A percentile compares a stretch with the other conserved stretches of the same genome.
phyloP scores from a whole-genome alignment of 2,329 filamentous ascomycete genomes.

The Trichoderma semiorbis region DNA sequence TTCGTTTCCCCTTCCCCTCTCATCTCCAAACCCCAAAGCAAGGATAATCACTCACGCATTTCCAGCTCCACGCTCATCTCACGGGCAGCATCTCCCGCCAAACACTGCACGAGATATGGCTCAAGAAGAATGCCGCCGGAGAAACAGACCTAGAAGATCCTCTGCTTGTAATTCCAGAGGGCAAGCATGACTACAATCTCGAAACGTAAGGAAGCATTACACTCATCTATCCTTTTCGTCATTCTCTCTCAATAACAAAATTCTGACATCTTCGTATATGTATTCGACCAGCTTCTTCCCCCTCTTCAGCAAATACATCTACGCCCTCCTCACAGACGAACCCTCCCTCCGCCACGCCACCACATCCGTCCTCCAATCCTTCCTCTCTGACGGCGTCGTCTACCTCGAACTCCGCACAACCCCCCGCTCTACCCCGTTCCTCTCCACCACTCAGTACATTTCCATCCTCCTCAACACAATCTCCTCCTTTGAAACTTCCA shows the following conservation, averaged over 20 bases:
- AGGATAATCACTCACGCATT: not conserved
- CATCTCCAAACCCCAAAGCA: not conserved
- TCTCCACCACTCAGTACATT: constrained; percentile 64
- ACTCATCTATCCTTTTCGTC: not conserved
- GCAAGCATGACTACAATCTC: constrained; percentile 69
- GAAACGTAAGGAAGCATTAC: constrained; percentile 48
- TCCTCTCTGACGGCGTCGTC: constrained; percentile 66
- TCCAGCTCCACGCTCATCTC: constrained; percentile 74
- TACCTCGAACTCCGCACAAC: constrained; percentile 82
- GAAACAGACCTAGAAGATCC: constrained; percentile 63
- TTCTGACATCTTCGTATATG: not conserved
- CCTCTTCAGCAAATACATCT: constrained; percentile 76
- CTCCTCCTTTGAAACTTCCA: constrained; percentile 42
- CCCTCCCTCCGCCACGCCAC: constrained; percentile 61
- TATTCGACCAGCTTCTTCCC: constrained; percentile 62
- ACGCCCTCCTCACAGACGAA: constrained; percentile 65
- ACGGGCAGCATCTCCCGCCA: constrained; percentile 72
- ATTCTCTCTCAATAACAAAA: not conserved
- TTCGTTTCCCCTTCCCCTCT: constrained; percentile 24
- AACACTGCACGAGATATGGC: constrained; percentile 73
- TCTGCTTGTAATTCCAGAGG: constrained; percentile 62
- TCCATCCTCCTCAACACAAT: constrained; percentile 64
- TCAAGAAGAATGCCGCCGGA: constrained; percentile 51
- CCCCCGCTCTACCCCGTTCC: constrained; percentile 58
- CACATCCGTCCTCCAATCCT: constrained; percentile 60